Evolutionary conservation across 2,329 filamentous ascomycete species (phyloP).

Genomic region (Stachybotrys chlorohalonatus): DNA sequence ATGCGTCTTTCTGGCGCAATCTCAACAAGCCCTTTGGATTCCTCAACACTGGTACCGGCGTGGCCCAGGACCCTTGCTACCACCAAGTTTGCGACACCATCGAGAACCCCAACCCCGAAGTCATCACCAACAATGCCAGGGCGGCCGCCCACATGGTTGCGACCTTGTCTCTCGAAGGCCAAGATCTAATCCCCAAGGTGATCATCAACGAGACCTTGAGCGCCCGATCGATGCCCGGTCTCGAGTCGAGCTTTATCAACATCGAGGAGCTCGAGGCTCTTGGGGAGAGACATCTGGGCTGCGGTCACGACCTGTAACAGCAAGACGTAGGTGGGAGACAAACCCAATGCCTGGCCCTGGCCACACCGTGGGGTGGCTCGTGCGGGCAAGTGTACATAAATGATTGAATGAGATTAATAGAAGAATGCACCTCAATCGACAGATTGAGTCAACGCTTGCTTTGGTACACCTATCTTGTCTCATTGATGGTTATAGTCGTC

Average conservation of each 20-base stretch:
- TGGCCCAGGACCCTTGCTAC: constrained; percentile 16
- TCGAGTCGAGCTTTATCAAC: constrained; percentile 9
- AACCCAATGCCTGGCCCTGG: background rate
- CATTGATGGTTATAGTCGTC: too few relatives aligned
- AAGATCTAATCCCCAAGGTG: constrained; percentile 14
- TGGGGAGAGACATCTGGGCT: constrained; percentile 24
- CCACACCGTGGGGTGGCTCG: background rate
- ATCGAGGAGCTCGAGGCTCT: constrained; percentile 23
- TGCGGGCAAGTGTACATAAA: background rate
- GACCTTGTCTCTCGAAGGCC: constrained; percentile 12
- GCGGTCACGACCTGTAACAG: constrained; percentile 19
- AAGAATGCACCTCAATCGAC: background rate
- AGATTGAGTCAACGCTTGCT: too few relatives aligned
- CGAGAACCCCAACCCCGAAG: constrained; percentile 26
- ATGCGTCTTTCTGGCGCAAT: constrained; percentile 17
- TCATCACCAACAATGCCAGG: constrained; percentile 16
- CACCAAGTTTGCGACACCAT: constrained; percentile 28
- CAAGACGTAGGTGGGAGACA: background rate
- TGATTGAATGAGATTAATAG: background rate
- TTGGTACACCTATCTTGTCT: too few relatives aligned
- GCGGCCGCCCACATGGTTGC: constrained; percentile 38
- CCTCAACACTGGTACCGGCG: constrained; percentile 11
- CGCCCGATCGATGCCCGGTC: constrained; percentile 5
- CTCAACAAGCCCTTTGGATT: constrained; percentile 12
- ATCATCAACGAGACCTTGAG: constrained; percentile 8